Base-by-base conservation (phyloP, 305 asterid genomes). In the Rubia balearica region DNA sequence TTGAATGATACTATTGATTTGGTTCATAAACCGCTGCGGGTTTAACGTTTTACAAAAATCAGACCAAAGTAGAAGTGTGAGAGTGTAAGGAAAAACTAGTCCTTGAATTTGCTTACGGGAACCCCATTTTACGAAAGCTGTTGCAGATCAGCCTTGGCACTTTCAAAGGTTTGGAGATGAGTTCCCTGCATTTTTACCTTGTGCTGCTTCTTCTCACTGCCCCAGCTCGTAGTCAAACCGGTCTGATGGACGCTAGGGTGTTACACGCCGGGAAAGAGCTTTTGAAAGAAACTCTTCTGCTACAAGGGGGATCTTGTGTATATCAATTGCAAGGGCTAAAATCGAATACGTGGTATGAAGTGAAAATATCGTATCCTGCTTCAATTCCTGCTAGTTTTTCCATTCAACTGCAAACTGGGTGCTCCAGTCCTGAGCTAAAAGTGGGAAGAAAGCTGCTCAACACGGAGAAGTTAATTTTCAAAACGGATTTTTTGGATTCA, bases 291-390 rank as follows among this genome's bases (percentile, higher is more conserved):
- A 79, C 68, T 69, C 67, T 89, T 81, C 84, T 85, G 2, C 73
- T 90, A 33, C 87, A 80, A 72, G 82, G 71, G 13, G 97, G 96
- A 55, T 82, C 83, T 53, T 51, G 89, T 73, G 77, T 82, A 70
- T 88, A 89, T 75, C 81, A 81, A 74, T 80, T 91, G 80, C 87
- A 76, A 69, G 90, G 95, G 70, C 80, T 91, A 76, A 85, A 61
- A 77, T 86, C 89, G 30, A 74, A 82, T 61, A 83, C 62, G 79
- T 85, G 90, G 95, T 89, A 91, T 73, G 96, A 91, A 88, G 89
- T 91, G 85, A 89, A 88, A 89, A 88, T 91, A 82, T 91, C 97
- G 69, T 89, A 89, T 76, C 97, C 96, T 64, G 95, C 95, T 84
- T 89, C 95, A 30, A 30, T 65, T 40, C 69, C 69, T 19, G 5